A percentile compares a stretch with the other conserved stretches of the same genome.
Evolutionary conservation across 306 rosid species (phyloP).

Genomic region (Glycine soja): DNA sequence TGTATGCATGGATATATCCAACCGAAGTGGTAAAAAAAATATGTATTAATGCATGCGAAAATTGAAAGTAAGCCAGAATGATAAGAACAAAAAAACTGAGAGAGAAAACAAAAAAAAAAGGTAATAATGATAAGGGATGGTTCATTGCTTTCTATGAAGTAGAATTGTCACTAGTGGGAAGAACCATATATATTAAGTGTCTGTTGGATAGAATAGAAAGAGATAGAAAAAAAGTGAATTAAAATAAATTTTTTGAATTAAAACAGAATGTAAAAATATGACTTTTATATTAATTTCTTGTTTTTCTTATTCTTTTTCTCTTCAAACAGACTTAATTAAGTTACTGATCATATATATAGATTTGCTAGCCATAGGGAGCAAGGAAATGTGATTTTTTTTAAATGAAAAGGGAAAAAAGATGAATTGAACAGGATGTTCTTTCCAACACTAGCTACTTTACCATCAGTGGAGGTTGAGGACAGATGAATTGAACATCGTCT

Average conservation of each 20-base stretch:
- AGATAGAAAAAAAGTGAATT: too few species aligned
- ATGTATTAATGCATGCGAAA: constrained; percentile 29
- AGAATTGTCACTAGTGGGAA: constrained; percentile 1
- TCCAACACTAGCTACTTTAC: constrained; percentile 31
- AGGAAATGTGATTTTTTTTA: background rate
- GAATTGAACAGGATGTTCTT: constrained; percentile 39
- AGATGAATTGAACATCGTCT: constrained; percentile 52
- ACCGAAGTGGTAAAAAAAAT: background rate
- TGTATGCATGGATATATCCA: constrained; percentile 38
- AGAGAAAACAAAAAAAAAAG: background rate
- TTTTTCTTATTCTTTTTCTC: too few species aligned
- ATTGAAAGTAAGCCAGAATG: constrained; percentile 39
- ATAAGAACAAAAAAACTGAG: constrained; percentile 30
- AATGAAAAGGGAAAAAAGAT: background rate
- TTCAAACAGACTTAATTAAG: background rate
- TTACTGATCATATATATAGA: background rate
- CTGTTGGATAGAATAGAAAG: too few species aligned
- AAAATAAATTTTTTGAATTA: too few species aligned
- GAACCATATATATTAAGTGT: background rate
- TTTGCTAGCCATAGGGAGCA: background rate
- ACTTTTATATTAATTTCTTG: too few species aligned
- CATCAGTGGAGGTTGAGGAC: constrained; percentile 48
- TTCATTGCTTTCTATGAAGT: constrained; percentile 31
- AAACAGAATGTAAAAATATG: too few species aligned
- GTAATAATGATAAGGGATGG: constrained; percentile 33